Base-by-base conservation (phyloP, 225 moss, liverwort and hornwort genomes). In the Pseudoscleropodium purum region DNA sequence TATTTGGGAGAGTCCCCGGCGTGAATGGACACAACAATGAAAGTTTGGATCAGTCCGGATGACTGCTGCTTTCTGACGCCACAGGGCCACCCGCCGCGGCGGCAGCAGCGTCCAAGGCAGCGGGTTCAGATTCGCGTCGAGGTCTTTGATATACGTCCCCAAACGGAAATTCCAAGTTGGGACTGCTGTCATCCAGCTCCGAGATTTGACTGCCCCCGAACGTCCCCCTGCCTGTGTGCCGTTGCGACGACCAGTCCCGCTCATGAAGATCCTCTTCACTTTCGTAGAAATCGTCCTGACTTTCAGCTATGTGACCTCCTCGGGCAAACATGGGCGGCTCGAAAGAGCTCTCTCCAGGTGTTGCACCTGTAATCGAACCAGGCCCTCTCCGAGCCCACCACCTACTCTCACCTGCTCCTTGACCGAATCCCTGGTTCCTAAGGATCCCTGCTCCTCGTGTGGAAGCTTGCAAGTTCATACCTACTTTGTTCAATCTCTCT, bases 381-480 rank as follows among this genome's bases (percentile, higher is more conserved):
- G 98, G 96, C 23, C 93, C 95, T 83, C 84, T 96, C 52, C 98
- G 95, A 49, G 94, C 96, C 98, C 98, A 98, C 98, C 98, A 98
- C 90, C 97, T 95, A 89, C 98, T 97, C 79, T 96, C 98, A 90
- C 93, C 91, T 89, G 96, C 93, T 89, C 90, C 95, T 90, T 93
- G 95, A 70, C 87, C 93, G 26, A 87, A 88, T 86, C 94, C 94
- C 83, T 96, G 98, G 91, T 95, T 96, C 84, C 95, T 93, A 91
- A 98, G 90, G 34, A 96, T 94, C 57, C 91, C 95, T 84, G 79
- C 67, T 75, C 88, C 88, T 43, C 96, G 93, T 73, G 94, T 89
- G 70, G 94, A 93, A 75, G 93, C 92, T 84, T 91, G 92, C 91
- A 95, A 80, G 87, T 94, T 91, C 74, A 92, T 91, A 39, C 93